Percentiles rank a stretch among this genome's conserved stretches.
phyloP scores from a whole-genome alignment of 495 filamentous ascomycete species.

The Annulohypoxylon moriforme region DNA sequence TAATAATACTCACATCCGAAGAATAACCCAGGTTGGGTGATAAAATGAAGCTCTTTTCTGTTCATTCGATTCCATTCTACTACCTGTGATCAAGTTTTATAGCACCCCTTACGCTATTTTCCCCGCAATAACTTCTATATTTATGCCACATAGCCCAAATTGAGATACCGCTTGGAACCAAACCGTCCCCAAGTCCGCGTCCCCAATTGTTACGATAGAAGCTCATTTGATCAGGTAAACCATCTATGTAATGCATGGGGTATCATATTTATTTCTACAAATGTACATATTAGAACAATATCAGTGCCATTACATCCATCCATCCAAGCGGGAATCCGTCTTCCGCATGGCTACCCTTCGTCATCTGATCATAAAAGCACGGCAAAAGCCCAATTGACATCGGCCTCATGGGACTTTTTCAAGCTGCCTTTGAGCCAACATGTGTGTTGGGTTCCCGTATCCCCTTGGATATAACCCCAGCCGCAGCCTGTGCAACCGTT shows the following conservation, averaged over 20 bases:
- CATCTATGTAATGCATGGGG: conserved; percentile 12
- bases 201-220: not conserved
- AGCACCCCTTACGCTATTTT: not conserved
- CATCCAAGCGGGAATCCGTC: not conserved
- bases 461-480: conserved; percentile 57
- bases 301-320: conserved; percentile 5
- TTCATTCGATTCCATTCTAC: not conserved
- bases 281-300: conserved; percentile 10
- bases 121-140: too few species aligned
- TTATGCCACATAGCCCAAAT: not conserved
- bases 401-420: conserved; percentile 47
- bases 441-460: conserved; percentile 49
- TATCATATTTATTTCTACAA: conserved; percentile 29
- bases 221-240: not conserved
- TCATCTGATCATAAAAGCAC: conserved; percentile 42
- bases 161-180: too few species aligned
- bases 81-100: conserved; percentile 8
- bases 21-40: not conserved
- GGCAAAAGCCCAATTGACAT: conserved; percentile 58
- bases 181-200: too few species aligned
- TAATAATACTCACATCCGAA: conserved; percentile 42
- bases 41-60: not conserved
- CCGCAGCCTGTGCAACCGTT: conserved; percentile 55
- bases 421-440: conserved; percentile 60
- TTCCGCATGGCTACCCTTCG: not conserved